Conservation (phyloP, 2,329 filamentous ascomycete species). For the Claviceps sp. region DNA sequence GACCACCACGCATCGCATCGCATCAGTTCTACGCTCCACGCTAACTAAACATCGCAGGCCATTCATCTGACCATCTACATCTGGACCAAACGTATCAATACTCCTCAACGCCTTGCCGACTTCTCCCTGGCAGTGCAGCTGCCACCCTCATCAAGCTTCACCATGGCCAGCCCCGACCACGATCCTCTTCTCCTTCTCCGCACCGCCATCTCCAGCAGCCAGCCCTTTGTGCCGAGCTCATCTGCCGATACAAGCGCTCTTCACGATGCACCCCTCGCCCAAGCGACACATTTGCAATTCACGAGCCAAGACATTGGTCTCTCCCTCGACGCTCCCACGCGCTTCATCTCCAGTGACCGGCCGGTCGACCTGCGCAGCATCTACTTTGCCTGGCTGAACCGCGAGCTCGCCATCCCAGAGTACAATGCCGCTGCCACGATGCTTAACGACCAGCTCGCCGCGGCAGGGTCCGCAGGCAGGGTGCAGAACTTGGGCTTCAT, state of each 20-base stretch:
- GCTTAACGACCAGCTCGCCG: constrained; percentile 64
- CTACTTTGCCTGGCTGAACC: constrained; percentile 92
- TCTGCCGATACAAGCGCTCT: constrained; percentile 48
- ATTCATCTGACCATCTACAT: neutral
- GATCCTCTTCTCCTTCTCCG: constrained; percentile 78
- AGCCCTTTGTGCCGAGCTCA: constrained; percentile 59
- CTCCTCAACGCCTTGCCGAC: neutral
- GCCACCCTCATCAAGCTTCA: constrained; percentile 6
- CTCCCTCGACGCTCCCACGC: constrained; percentile 60
- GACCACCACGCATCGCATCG: neutral
- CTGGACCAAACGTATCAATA: neutral
- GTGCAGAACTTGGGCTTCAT: constrained; percentile 87
- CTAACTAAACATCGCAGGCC: neutral
- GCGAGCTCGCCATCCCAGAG: constrained; percentile 76
- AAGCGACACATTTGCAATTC: constrained; percentile 71
- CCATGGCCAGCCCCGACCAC: constrained; percentile 47
- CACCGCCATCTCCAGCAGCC: constrained; percentile 61
- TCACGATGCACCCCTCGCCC: constrained; percentile 50
- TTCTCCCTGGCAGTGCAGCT: neutral
- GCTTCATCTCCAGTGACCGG: constrained; percentile 67
- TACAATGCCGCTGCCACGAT: constrained; percentile 76
- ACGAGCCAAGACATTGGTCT: constrained; percentile 48
- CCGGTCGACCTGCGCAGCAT: constrained; percentile 83
- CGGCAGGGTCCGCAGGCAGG: constrained; percentile 45
- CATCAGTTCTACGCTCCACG: neutral